These are phyloP conservation scores for Chloris gayana DNA, from an alignment of 176 grass and related monocot species.

Conservation along the genomic window DNA sequence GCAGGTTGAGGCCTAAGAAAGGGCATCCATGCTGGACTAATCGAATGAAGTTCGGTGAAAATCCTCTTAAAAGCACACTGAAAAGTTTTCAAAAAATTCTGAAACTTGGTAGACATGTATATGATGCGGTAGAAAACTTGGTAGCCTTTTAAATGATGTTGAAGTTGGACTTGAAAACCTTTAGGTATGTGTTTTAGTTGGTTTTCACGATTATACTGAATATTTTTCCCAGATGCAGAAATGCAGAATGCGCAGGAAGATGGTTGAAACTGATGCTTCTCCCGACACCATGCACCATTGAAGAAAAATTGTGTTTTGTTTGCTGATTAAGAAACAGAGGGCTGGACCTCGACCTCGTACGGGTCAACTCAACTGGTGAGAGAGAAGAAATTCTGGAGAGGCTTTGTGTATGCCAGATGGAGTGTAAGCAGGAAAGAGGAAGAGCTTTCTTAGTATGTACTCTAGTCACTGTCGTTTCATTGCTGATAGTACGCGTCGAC, in stretches of 20 bases:
- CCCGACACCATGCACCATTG: slow-evolving; percentile 10
- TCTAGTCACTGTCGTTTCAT: slow-evolving; percentile 40
- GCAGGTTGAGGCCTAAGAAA: slow-evolving; percentile 9
- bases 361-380: slow-evolving; percentile 1
- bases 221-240: slow-evolving; percentile 48
- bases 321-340: slow-evolving; percentile 24
- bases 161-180: no score
- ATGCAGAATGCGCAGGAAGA: no score
- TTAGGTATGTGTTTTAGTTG: no score
- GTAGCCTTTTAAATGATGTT: no score
- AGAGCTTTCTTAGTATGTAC: slow-evolving; percentile 17
- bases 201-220: no score
- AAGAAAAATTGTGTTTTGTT: slow-evolving; percentile 38
- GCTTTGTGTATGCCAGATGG: slow-evolving; percentile 2
- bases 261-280: slow-evolving; percentile 44
- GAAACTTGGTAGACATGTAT: no score
- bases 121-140: no score
- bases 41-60: slow-evolving; percentile 10
- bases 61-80: no score
- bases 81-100: no score
- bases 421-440: not conserved
- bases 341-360: not conserved
- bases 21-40: not conserved
- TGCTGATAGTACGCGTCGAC: not conserved
- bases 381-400: not conserved